A percentile compares a stretch with the other conserved stretches of the same genome.
Conservation (phyloP, 208 protist genomes). For the Kentomonas sorsogonicus region DNA sequence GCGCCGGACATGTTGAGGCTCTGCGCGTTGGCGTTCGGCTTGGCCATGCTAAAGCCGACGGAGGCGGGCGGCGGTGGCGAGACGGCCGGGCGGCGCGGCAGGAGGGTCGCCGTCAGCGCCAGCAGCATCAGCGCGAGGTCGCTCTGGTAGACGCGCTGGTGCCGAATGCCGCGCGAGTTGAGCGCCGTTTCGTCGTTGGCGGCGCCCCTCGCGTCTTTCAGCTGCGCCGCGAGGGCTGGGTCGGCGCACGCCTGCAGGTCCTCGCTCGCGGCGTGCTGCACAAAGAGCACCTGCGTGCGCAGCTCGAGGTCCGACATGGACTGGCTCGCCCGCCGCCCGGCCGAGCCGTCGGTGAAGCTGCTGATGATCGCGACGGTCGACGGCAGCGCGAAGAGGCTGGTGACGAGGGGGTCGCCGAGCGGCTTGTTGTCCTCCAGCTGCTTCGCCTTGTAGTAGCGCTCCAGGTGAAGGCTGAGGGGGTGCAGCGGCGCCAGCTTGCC, state of each 20-base stretch:
- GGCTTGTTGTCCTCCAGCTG: constrained; percentile 49
- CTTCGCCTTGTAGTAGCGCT: constrained; percentile 19
- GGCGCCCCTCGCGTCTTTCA: background rate
- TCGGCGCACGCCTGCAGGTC: no score
- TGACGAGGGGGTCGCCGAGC: constrained; percentile 54
- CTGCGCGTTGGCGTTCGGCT: no score
- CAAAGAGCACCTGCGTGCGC: no score
- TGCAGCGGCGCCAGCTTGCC: constrained; percentile 40
- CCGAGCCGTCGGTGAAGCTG: no score
- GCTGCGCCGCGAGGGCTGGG: background rate
- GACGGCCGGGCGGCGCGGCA: background rate
- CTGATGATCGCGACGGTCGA: no score
- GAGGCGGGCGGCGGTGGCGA: background rate
- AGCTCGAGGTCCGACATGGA: no score
- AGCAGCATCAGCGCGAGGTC: constrained; percentile 75
- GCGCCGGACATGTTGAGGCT: background rate
- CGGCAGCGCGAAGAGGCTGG: constrained; percentile 28
- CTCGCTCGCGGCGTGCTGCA: no score
- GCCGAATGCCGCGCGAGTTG: constrained; percentile 12
- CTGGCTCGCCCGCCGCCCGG: no score
- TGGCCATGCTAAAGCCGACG: background rate
- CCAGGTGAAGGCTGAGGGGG: constrained; percentile 37
- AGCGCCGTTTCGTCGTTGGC: background rate
- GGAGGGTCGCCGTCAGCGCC: constrained; percentile 34
- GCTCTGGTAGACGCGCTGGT: constrained; percentile 71